Evolutionary conservation across 768 basidiomycete species (phyloP).

Genomic region (Tylopilus felleus): DNA sequence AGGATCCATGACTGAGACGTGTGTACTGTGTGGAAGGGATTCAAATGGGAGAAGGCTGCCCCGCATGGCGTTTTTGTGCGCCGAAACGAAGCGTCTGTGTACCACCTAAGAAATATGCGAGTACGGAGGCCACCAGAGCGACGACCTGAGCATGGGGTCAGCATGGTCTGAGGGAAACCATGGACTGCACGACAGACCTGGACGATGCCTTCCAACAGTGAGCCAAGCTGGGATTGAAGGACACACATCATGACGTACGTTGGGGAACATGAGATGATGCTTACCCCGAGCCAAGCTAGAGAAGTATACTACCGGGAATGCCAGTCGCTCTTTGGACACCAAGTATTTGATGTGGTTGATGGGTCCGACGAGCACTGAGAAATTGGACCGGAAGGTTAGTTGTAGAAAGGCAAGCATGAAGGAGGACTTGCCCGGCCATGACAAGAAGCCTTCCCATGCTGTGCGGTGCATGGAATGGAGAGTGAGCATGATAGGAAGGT

Average conservation of each 20-base stretch:
- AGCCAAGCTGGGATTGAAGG: slow-evolving; percentile 78
- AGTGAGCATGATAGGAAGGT: background rate
- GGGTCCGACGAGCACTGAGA: slow-evolving; percentile 85
- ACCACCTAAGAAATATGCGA: slow-evolving; percentile 97
- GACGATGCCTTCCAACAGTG: slow-evolving; percentile 74
- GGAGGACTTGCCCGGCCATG: slow-evolving; percentile 79
- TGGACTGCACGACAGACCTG: slow-evolving; percentile 45
- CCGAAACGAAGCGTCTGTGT: slow-evolving; percentile 78
- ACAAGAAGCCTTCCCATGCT: slow-evolving; percentile 85
- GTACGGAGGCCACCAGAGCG: slow-evolving; percentile 81
- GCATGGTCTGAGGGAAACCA: background rate
- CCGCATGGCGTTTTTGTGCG: slow-evolving; percentile 72
- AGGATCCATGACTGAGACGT: background rate
- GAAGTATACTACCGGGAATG: slow-evolving; percentile 83
- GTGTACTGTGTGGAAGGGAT: slow-evolving; percentile 3
- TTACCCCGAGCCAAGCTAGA: slow-evolving; percentile 75
- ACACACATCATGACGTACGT: background rate
- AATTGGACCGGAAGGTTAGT: slow-evolving; percentile 40
- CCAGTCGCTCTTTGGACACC: slow-evolving; percentile 74
- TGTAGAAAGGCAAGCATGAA: background rate
- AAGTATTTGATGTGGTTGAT: slow-evolving; percentile 90
- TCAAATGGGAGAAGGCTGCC: slow-evolving; percentile 81
- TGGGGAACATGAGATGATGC: background rate
- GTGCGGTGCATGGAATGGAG: background rate
- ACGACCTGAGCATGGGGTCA: slow-evolving; percentile 49